Conservation (phyloP, 441 rosid genomes). For the Kokia cookei region DNA sequence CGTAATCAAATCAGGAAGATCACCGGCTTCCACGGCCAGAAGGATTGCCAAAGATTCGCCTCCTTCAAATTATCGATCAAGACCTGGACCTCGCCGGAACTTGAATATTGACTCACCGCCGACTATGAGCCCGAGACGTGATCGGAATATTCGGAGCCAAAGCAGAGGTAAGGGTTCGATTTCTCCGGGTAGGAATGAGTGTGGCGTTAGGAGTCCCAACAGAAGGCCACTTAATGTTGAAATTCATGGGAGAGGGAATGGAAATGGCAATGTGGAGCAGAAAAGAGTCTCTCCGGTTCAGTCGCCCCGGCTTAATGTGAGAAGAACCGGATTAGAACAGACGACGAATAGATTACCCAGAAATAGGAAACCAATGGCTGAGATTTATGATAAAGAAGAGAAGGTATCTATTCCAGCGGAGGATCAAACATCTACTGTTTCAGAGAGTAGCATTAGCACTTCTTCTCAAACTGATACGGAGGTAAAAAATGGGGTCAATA, state of each 20-base stretch:
- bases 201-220: conserved; percentile 38
- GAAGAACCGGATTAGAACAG: conserved; percentile 32
- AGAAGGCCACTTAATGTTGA: conserved; percentile 34
- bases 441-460: conserved; percentile 47
- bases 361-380: conserved; percentile 25
- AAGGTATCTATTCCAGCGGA: conserved; percentile 26
- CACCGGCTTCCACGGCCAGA: conserved; percentile 12
- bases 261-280: conserved; percentile 25
- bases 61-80: conserved; percentile 27
- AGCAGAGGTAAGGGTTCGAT: conserved; percentile 36
- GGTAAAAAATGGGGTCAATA: conserved; percentile 21
- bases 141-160: conserved; percentile 23
- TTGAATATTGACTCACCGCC: conserved; percentile 19
- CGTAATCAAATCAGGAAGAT: conserved; percentile 39
- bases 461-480: conserved; percentile 52
- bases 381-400: conserved; percentile 21
- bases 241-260: conserved; percentile 33
- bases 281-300: conserved; percentile 45
- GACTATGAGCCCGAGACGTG: conserved; percentile 37
- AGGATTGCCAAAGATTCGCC: conserved; percentile 27
- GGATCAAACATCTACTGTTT: conserved; percentile 51
- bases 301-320: conserved; percentile 31
- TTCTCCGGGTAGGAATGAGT: conserved; percentile 39
- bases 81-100: conserved; percentile 30
- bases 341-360: conserved; percentile 26